These are phyloP conservation scores for Dysphania ambrosioides DNA, from an alignment of 148 eudicot genomes.

Conservation along the genomic window DNA sequence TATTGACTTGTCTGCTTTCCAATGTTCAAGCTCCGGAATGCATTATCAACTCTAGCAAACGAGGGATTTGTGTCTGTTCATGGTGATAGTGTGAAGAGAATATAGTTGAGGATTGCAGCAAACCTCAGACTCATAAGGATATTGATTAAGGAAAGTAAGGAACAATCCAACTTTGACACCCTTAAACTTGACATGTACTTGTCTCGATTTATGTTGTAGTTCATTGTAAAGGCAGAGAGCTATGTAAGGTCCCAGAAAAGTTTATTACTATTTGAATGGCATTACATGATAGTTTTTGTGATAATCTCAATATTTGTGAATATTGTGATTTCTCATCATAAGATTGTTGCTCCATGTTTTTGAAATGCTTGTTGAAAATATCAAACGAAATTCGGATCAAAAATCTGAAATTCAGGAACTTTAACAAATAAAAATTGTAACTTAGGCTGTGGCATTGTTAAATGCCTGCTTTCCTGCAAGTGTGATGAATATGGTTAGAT, in stretches of 20 bases:
- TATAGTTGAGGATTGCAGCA: slow-evolving; percentile 26
- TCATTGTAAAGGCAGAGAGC: neutral
- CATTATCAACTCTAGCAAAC: slow-evolving; percentile 60
- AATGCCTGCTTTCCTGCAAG: neutral
- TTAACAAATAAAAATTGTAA: too few species aligned
- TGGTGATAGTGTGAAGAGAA: slow-evolving; percentile 77
- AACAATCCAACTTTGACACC: neutral
- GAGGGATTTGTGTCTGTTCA: slow-evolving; percentile 82
- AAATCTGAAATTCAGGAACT: neutral
- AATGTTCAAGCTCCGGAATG: slow-evolving; percentile 65
- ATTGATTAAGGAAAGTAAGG: neutral
- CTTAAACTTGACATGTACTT: neutral
- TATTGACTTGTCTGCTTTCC: slow-evolving; percentile 17
- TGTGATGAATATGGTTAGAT: neutral
- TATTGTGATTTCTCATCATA: neutral
- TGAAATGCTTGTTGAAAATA: neutral
- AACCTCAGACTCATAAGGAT: neutral
- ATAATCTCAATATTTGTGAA: neutral
- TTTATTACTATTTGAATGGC: neutral
- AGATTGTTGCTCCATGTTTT: neutral
- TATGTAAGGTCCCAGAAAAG: neutral
- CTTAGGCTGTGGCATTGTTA: too few species aligned
- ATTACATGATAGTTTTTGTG: neutral
- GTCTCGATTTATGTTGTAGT: neutral
- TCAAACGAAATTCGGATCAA: neutral